Conservation (phyloP, 768 basidiomycete species). For the Dacryopinax primogenitus region DNA sequence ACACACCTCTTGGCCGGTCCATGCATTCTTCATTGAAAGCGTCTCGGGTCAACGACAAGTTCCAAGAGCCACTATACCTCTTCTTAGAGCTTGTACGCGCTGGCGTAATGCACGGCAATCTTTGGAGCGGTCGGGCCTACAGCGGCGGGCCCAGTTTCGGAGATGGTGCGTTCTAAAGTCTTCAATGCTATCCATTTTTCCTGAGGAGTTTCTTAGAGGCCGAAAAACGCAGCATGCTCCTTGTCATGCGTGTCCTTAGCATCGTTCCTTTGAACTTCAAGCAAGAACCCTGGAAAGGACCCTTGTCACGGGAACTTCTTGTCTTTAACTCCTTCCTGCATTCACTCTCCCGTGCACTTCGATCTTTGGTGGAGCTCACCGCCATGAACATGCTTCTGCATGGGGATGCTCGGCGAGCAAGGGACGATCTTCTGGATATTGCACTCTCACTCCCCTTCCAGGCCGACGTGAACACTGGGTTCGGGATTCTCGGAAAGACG, state of each 20-base stretch:
- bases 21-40: conserved; percentile 70
- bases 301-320: conserved; percentile 86
- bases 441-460: conserved; percentile 90
- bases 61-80: conserved; percentile 91
- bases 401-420: conserved; percentile 67
- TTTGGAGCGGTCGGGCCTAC: conserved; percentile 77
- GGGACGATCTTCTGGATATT: conserved; percentile 88
- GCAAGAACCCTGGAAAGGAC: conserved; percentile 89
- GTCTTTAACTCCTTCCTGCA: conserved; percentile 98
- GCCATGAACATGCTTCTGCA: conserved; percentile 87
- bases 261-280: conserved; percentile 92
- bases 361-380: conserved; percentile 80
- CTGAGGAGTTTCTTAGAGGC: conserved; percentile 49
- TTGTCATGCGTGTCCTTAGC: conserved; percentile 93
- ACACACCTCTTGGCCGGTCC: conserved; percentile 80
- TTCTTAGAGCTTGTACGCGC: conserved; percentile 91
- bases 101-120: conserved; percentile 90
- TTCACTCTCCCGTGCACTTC: conserved; percentile 76
- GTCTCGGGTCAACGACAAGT: conserved; percentile 87
- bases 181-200: conserved; percentile 17
- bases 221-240: conserved; percentile 84
- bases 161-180: conserved; percentile 42
- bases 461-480: conserved; percentile 91
- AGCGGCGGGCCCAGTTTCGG: conserved; percentile 95
- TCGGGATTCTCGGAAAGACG: conserved; percentile 93